Percentiles rank a stretch among this genome's conserved stretches.
Evolutionary conservation across 208 protist genomes (phyloP).

Genomic region (Leishmania amazonensis): DNA sequence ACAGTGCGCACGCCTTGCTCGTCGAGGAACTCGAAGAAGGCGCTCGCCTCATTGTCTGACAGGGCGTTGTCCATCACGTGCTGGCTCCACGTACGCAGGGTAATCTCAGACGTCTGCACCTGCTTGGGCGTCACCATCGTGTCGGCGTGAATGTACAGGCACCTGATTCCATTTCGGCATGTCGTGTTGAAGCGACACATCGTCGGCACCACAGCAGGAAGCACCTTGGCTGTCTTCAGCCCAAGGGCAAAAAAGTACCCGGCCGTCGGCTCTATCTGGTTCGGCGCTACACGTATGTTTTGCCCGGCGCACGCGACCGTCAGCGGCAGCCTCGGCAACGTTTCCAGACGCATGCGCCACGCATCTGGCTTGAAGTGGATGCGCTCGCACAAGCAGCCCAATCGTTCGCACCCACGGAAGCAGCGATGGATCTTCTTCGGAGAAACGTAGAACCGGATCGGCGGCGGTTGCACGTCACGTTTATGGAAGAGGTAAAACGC

Average conservation of each 20-base stretch:
- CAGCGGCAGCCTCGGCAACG: conserved; percentile 32
- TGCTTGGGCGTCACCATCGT: conserved; percentile 32
- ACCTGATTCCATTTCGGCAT: conserved; percentile 66
- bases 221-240: conserved; percentile 48
- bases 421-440: conserved; percentile 70
- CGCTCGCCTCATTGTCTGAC: conserved; percentile 14
- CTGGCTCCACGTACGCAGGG: conserved; percentile 27
- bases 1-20: conserved; percentile 61
- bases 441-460: conserved; percentile 66
- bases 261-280: conserved; percentile 63
- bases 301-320: conserved; percentile 37
- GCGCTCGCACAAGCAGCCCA: conserved; percentile 53
- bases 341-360: conserved; percentile 72
- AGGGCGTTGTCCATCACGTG: conserved; percentile 17
- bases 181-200: conserved; percentile 73
- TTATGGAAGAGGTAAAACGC: conserved; percentile 73
- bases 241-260: conserved; percentile 81
- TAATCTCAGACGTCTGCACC: conserved; percentile 24
- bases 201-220: conserved; percentile 70
- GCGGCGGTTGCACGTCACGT: conserved; percentile 68
- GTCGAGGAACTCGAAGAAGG: conserved; percentile 65
- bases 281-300: conserved; percentile 35
- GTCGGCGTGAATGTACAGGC: conserved; percentile 83
- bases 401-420: conserved; percentile 60
- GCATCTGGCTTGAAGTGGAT: conserved; percentile 54